phyloP scores from a whole-genome alignment of 148 eudicot species.

The Euryodendron excelsum region DNA sequence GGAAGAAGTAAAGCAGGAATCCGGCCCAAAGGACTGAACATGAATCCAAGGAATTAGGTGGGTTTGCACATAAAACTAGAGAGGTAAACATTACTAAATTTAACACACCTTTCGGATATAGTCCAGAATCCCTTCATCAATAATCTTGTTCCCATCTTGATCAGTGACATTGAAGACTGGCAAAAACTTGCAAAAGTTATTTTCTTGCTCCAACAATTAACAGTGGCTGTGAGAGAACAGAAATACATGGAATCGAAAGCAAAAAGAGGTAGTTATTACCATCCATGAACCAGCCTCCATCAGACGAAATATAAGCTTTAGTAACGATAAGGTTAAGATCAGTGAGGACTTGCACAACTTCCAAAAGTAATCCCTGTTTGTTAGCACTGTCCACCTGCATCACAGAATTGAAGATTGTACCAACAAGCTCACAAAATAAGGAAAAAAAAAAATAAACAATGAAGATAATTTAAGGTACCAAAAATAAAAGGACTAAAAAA shows the following conservation, averaged over 20 bases:
- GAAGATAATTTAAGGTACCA: background rate
- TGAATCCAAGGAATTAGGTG: conserved; percentile 15
- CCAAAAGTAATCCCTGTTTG: conserved; percentile 80
- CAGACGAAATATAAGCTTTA: conserved; percentile 95
- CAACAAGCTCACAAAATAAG: background rate
- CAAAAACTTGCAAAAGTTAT: background rate
- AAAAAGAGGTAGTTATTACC: conserved; percentile 24
- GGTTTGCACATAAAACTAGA: background rate
- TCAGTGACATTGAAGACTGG: conserved; percentile 94
- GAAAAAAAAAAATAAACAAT: background rate
- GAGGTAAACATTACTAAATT: background rate
- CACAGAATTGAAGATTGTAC: conserved; percentile 12
- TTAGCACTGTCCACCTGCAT: conserved; percentile 91
- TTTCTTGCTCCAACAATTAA: background rate
- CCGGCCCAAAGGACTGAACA: conserved; percentile 83
- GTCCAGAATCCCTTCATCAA: conserved; percentile 70
- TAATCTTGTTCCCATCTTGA: conserved; percentile 86
- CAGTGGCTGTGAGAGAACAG: background rate
- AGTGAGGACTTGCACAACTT: conserved; percentile 91
- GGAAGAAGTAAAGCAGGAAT: conserved; percentile 51
- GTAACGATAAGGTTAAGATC: conserved; percentile 78
- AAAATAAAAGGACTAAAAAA: conserved; percentile 4
- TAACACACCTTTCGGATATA: conserved; percentile 65
- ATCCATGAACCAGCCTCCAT: conserved; percentile 84
- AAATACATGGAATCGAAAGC: background rate